Conservation (phyloP, 2,329 filamentous ascomycete species). For the Eutypella sp. region DNA sequence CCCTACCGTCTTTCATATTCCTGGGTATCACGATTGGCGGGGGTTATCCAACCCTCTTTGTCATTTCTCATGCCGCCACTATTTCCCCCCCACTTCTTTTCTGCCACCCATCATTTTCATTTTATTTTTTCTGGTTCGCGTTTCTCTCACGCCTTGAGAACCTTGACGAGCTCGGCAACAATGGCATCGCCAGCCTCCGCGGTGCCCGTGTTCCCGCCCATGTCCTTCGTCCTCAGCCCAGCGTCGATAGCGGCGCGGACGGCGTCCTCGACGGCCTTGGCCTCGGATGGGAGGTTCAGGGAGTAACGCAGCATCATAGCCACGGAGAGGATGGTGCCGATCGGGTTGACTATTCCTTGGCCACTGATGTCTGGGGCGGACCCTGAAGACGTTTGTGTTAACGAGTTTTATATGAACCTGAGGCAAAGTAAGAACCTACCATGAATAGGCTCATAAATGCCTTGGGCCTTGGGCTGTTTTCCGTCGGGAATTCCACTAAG, state of each 20-base stretch:
- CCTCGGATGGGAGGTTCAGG: slow-evolving; percentile 71
- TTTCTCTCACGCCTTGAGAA: slow-evolving; percentile 45
- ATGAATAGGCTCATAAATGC: slow-evolving; percentile 97
- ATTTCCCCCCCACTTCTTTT: neutral
- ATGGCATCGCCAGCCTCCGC: slow-evolving; percentile 73
- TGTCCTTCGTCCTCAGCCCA: slow-evolving; percentile 75
- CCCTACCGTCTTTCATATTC: neutral
- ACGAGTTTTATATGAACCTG: slow-evolving; percentile 2
- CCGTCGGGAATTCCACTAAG: slow-evolving; percentile 82
- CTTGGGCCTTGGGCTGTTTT: slow-evolving; percentile 74
- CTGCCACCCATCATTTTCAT: neutral
- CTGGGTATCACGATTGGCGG: neutral
- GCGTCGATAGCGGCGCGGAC: slow-evolving; percentile 75
- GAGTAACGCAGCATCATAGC: slow-evolving; percentile 98
- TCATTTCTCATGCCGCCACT: neutral
- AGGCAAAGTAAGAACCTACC: slow-evolving; percentile 45
- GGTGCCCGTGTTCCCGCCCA: slow-evolving; percentile 73
- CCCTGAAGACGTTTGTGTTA: slow-evolving; percentile 39
- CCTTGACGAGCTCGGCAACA: slow-evolving; percentile 64
- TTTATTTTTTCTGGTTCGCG: neutral
- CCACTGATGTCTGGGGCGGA: slow-evolving; percentile 92
- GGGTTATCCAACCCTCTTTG: neutral
- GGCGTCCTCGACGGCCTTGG: slow-evolving; percentile 73
- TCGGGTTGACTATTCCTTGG: slow-evolving; percentile 84
- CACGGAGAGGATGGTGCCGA: slow-evolving; percentile 85